Evolutionary conservation across 2,329 filamentous ascomycete species (phyloP).

Genomic region (Phoma sp.): DNA sequence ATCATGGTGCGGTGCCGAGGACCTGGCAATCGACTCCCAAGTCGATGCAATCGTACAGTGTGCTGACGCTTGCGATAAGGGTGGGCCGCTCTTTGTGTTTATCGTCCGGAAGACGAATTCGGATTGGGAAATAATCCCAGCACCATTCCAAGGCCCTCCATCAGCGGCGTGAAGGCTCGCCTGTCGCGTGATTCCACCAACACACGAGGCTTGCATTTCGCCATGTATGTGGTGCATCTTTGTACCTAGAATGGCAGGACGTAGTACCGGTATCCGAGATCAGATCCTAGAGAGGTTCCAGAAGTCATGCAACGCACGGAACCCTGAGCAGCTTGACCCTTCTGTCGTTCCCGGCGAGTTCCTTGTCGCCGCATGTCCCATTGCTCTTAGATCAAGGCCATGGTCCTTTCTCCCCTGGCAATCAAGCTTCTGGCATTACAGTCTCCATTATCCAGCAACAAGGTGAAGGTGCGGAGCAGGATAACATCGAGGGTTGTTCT

Average conservation of each 20-base stretch:
- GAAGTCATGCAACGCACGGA: not conserved
- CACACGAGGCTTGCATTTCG: constrained; percentile 7
- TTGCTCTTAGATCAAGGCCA: not conserved
- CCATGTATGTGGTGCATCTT: constrained; percentile 1
- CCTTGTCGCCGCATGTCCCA: not conserved
- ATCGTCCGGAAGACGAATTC: constrained; percentile 1
- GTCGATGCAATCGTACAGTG: not conserved
- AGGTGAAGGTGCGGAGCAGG: not conserved
- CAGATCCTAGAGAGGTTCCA: not conserved
- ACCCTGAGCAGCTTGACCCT: not conserved
- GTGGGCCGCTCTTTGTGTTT: constrained; percentile 10
- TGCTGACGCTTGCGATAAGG: constrained; percentile 16
- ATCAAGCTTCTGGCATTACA: not conserved
- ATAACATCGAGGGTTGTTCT: not conserved
- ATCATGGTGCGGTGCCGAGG: constrained; percentile 1
- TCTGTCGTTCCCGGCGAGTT: not conserved
- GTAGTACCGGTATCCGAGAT: not conserved
- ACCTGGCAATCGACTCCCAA: not conserved
- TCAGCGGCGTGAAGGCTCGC: constrained; percentile 1
- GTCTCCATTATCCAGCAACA: not conserved
- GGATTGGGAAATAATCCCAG: constrained; percentile 1
- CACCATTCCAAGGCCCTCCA: not conserved
- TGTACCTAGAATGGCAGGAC: constrained; percentile 6
- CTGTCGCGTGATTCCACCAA: constrained; percentile 1
- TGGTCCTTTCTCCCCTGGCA: not conserved